Base-by-base conservation (phyloP, 2,329 filamentous ascomycete species). In the Alternaria triticimaculans region DNA sequence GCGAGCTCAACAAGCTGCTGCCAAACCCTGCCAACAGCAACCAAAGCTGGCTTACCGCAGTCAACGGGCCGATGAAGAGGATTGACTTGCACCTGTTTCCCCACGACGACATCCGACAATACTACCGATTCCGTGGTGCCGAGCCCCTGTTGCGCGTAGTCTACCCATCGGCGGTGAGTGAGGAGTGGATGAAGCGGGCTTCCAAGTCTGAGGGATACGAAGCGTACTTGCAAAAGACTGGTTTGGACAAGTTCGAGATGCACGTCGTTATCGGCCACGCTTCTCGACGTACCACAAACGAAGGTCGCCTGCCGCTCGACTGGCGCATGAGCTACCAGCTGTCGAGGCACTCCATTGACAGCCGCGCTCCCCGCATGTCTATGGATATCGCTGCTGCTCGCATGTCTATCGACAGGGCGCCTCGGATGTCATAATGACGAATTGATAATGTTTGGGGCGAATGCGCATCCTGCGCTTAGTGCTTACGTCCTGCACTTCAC, bases 111-210 rank as follows among this genome's bases (percentile, higher is more conserved):
- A 64, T 66, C 20, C 58, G 62, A 30, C 62, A 64, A 20, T 66
- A 66, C 58, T 66, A 66, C 58, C 62, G 64, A 37, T 66, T 66
- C 51, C 62, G 62, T 14, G 64, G 64, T 45, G 64, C 61, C n/a
- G 64, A 66, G 64, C 64, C 64, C 14, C 55, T 66, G 25, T 45
- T 66, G n/a, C 64, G 64, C 26, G 56, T 66, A 11, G 64, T 66
- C n/a, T 66, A 66, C 33, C 64, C 64, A 9, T 61, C 64, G 2
- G 62, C 62, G 5, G 59, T 57, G 33, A 62, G 51, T 15, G 64
- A 61, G 28, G 58, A 58, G 14, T 66, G 64, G 64, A 66, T 66
- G 64, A 66, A 66, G 64, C 58, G 56, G 28, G 55, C 62, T 14
- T 58, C 55, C 50, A 66, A 66, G 45, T 64, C 55, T n/a, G 58